Conservation (phyloP, 345 rosid species). For the Brassica carinata region DNA sequence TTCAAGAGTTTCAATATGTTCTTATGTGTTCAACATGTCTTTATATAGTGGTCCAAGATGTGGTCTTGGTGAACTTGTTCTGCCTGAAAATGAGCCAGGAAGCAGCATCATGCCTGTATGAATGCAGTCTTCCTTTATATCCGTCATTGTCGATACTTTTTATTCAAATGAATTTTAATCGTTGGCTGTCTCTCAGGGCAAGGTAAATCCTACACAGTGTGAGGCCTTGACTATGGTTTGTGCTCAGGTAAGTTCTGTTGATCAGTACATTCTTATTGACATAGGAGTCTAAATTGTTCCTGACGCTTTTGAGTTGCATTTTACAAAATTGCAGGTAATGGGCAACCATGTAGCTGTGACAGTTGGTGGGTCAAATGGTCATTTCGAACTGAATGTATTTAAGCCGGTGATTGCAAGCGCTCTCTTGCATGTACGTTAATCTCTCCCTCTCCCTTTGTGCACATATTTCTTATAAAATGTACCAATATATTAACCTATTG, state of each 20-base stretch:
- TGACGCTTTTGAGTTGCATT: conserved; percentile 7
- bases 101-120: conserved; percentile 99
- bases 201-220: conserved; percentile 97
- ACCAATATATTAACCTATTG: neutral
- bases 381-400: conserved; percentile 91
- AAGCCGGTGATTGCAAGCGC: conserved; percentile 95
- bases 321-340: conserved; percentile 64
- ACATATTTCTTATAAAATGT: neutral
- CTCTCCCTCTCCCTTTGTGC: neutral
- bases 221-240: conserved; percentile 99
- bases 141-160: conserved; percentile 8
- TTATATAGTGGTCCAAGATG: conserved; percentile 87
- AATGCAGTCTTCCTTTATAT: conserved; percentile 21
- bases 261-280: conserved; percentile 21
- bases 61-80: conserved; percentile 97
- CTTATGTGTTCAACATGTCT: conserved; percentile 37
- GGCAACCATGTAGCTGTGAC: conserved; percentile 92
- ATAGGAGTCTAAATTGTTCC: neutral
- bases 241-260: conserved; percentile 69
- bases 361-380: conserved; percentile 96
- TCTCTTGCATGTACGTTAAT: conserved; percentile 70
- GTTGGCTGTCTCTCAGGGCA: conserved; percentile 61
- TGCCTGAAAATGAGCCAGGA: conserved; percentile 99
- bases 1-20: conserved; percentile 8
- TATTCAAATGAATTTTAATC: conserved; percentile 18